Evolutionary conservation across 352 stramenopile species (phyloP).

Genomic region (Phytophthora multivora): DNA sequence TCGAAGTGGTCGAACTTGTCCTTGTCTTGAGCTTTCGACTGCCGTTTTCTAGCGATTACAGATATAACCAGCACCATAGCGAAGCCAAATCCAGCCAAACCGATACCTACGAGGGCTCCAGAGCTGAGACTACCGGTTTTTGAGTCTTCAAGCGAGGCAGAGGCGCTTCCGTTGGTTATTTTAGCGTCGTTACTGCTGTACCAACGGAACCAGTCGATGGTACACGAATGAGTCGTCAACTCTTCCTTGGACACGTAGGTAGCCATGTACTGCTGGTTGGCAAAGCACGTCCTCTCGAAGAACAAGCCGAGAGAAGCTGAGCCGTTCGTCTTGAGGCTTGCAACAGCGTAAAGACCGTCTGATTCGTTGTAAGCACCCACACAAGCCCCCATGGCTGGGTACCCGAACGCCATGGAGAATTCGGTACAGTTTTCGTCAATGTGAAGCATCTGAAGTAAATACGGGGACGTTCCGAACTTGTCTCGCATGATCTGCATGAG

Average conservation of each 20-base stretch:
- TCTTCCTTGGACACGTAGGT: constrained; percentile 14
- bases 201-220: constrained; percentile 24
- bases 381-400: constrained; percentile 23
- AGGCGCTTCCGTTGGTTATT: neutral
- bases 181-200: constrained; percentile 32
- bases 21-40: constrained; percentile 2
- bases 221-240: constrained; percentile 20
- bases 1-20: constrained; percentile 18
- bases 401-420: constrained; percentile 22
- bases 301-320: constrained; percentile 22
- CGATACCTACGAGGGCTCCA: constrained; percentile 22
- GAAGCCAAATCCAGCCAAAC: constrained; percentile 15
- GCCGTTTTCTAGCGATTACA: constrained; percentile 16
- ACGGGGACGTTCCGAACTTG: constrained; percentile 30
- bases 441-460: constrained; percentile 24
- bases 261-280: constrained; percentile 21
- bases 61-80: constrained; percentile 7
- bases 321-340: constrained; percentile 13
- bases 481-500: constrained; percentile 19
- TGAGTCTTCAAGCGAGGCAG: neutral
- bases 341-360: constrained; percentile 20
- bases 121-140: constrained; percentile 1
- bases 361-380: constrained; percentile 33
- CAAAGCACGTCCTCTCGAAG: constrained; percentile 22
- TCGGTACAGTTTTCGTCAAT: constrained; percentile 29